Evolutionary conservation across 148 eudicot genomes (phyloP).

Genomic region (Salicornia ramosissima): DNA sequence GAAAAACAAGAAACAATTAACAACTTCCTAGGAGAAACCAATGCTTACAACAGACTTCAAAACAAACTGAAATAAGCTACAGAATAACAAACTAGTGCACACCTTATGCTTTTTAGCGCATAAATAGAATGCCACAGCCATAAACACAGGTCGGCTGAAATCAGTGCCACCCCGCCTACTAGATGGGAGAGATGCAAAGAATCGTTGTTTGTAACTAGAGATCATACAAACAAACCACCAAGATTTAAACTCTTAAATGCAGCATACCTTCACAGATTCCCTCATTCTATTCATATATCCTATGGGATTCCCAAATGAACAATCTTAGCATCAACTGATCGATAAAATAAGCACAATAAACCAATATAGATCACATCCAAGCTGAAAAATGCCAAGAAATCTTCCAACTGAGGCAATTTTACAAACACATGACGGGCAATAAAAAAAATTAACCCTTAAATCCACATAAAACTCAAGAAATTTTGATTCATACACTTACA

Average conservation of each 20-base stretch:
- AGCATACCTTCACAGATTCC: no score
- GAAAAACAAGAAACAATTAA: conserved; percentile 16
- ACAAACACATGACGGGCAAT: conserved; percentile 29
- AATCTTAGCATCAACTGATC: no score
- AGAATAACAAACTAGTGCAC: neutral
- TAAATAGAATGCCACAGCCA: conserved; percentile 87
- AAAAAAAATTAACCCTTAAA: no score
- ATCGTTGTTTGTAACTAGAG: conserved; percentile 78
- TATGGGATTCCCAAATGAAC: no score
- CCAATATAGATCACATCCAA: no score
- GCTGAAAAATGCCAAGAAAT: no score
- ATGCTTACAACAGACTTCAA: neutral
- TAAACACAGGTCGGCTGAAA: conserved; percentile 77
- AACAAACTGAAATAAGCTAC: neutral
- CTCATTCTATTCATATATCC: no score
- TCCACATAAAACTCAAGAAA: no score
- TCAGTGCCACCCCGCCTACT: conserved; percentile 73
- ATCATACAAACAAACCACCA: conserved; percentile 19
- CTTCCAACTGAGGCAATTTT: no score
- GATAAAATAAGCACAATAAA: no score
- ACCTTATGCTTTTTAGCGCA: conserved; percentile 93
- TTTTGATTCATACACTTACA: conserved; percentile 52
- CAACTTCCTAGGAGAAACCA: neutral
- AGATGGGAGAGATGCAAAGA: conserved; percentile 66
- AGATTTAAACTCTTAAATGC: neutral